Evolutionary conservation across 2,329 filamentous ascomycete genomes (phyloP), one percentile per base, ranked within the genome.

Genomic region (Hypoxylon sp.): DNA sequence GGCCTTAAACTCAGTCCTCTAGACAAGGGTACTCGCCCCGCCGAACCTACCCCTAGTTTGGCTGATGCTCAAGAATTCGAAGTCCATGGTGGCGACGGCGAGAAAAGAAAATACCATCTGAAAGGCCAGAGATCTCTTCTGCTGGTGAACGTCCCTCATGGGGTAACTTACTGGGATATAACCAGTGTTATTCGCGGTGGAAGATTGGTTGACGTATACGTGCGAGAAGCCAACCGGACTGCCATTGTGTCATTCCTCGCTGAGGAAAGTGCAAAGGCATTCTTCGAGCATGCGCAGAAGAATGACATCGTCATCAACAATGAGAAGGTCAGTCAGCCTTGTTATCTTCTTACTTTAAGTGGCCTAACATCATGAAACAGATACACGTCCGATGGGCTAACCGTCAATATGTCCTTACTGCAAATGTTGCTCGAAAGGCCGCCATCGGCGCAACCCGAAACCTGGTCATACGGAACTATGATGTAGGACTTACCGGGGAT

Each of bases 221-320:
- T 94, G 52, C 87, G 88, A 33, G 76, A 73, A 8, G 79, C 86
- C 46, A 89, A 93, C 56, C 86, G 86, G 33, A 82, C 82, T 48
- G 91, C 88, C 3, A 86, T 85, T 46, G 83, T 96, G 1, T 92
- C 93, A 0, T 96, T 96, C 76, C 82, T 93, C 5, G 84, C 89
- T 55, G 86, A 86, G 35, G 81, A 84, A 19, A 86, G 89, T 63
- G 91, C 91, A n/a, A 79, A 81, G 29, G 85, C 87, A 0, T 96
- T 94, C 76, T 83, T 90, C 53, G 83, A 87, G 0, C 85, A 93
- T 78, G 84, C 86, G 22, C 90, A 88, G 75, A 85, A 84, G 33
- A 84, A 91, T 66, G 91, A 90, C 68, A 77, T 96, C 56, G 92
- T 92, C 74, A 83, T 96, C 69, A 87, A 88, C 54, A 86, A 86